Evolutionary conservation across 805 yeast species (phyloP).

Genomic region (Saturnispora halmiae): DNA sequence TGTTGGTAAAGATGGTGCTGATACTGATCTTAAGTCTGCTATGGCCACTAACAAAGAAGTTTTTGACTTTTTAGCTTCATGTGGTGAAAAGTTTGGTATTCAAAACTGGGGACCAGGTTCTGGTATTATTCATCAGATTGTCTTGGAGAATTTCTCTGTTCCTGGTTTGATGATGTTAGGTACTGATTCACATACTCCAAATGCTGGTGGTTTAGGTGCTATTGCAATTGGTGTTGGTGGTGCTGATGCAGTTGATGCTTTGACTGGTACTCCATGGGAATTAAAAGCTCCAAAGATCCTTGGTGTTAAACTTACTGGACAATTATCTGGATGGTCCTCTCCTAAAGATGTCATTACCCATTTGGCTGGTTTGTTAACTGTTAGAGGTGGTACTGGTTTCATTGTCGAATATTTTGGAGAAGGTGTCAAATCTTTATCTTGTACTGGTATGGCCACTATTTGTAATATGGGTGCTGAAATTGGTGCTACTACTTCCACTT

Average conservation of each 20-base stretch:
- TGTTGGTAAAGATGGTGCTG: constrained; percentile 91
- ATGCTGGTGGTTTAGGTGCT: constrained; percentile 98
- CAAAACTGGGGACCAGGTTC: constrained; percentile 99
- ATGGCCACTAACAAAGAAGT: constrained; percentile 88
- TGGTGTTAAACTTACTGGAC: constrained; percentile 92
- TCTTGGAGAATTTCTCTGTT: constrained; percentile 91
- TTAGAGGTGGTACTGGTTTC: constrained; percentile 96
- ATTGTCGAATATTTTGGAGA: constrained; percentile 95
- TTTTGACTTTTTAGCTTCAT: constrained; percentile 79
- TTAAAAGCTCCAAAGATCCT: constrained; percentile 92
- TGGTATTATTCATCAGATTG: constrained; percentile 96
- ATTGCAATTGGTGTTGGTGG: constrained; percentile 99
- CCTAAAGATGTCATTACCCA: constrained; percentile 93
- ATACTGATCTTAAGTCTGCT: constrained; percentile 75
- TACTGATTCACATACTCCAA: constrained; percentile 96
- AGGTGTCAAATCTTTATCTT: constrained; percentile 85
- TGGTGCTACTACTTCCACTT: constrained; percentile 95
- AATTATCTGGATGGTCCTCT: constrained; percentile 89
- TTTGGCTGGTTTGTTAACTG: constrained; percentile 90
- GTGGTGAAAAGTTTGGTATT: constrained; percentile 91
- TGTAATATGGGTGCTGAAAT: constrained; percentile 99
- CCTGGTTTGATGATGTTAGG: constrained; percentile 96
- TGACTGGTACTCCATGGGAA: constrained; percentile 95
- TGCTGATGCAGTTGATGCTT: constrained; percentile 97
- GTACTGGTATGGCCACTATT: constrained; percentile 99